Evolutionary conservation across 73 alveolate genomes (phyloP).

Genomic region (Strombidium stylifer): DNA sequence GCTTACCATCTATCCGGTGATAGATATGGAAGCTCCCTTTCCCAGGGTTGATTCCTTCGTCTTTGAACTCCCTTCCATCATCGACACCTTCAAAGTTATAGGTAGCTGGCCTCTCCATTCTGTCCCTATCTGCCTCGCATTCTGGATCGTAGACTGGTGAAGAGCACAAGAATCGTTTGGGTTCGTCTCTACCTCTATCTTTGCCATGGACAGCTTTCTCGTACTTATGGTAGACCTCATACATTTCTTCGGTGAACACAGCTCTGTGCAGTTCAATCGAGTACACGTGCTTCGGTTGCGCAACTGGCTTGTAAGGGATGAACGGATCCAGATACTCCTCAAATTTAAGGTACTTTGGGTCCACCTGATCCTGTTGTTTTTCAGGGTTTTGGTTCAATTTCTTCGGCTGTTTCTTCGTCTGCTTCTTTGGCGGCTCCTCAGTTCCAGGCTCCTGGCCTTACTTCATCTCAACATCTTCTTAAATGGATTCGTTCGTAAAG

Average conservation of each 20-base stretch:
- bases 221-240: background rate
- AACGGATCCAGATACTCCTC: slow-evolving; percentile 9
- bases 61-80: background rate
- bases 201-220: slow-evolving; percentile 9
- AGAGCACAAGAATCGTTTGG: slow-evolving; percentile 1
- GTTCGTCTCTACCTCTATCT: background rate
- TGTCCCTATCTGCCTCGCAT: no score
- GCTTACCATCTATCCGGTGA: slow-evolving; percentile 90
- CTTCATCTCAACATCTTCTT: background rate
- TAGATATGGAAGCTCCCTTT: slow-evolving; percentile 88
- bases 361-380: background rate
- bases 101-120: no score
- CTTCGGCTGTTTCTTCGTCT: slow-evolving; percentile 23
- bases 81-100: background rate
- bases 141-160: slow-evolving; percentile 1
- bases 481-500: background rate
- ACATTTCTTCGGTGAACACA: slow-evolving; percentile 14
- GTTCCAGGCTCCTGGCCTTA: background rate
- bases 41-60: slow-evolving; percentile 63
- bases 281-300: slow-evolving; percentile 23
- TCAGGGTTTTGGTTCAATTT: slow-evolving; percentile 13
- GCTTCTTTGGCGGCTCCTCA: background rate
- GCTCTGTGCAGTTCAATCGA: slow-evolving; percentile 13
- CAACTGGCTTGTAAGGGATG: slow-evolving; percentile 2
- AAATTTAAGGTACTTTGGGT: background rate